Evolutionary conservation across 805 yeast species (phyloP).

Genomic region (Myxozyma monticola): DNA sequence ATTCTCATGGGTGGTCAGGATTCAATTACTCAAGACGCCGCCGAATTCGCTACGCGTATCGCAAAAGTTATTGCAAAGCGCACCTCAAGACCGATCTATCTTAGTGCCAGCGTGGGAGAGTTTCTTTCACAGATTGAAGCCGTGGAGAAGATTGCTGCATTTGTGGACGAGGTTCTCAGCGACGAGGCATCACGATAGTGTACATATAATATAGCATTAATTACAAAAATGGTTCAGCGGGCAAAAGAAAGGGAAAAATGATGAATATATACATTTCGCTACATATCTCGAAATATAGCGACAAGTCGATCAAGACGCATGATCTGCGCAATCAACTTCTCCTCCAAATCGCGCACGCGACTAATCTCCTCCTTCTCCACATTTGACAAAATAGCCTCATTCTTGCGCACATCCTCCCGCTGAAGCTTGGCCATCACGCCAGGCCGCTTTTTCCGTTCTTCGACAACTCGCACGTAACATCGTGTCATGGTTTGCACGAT

Average conservation of each 20-base stretch:
- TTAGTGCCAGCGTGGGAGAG: slow-evolving; percentile 17
- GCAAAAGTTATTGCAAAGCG: slow-evolving; percentile 13
- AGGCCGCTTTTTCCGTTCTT: slow-evolving; percentile 56
- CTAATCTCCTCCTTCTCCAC: slow-evolving; percentile 74
- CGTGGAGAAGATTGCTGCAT: slow-evolving; percentile 9
- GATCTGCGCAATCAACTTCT: slow-evolving; percentile 37
- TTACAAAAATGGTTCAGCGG: too few species aligned
- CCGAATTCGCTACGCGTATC: slow-evolving; percentile 23
- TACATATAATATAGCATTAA: too few species aligned
- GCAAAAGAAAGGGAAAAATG: too few species aligned
- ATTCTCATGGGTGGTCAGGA: slow-evolving; percentile 22
- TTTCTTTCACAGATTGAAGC: slow-evolving; percentile 18
- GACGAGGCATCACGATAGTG: too few species aligned
- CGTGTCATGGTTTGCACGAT: slow-evolving; percentile 52
- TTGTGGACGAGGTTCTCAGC: too few species aligned
- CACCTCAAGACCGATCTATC: slow-evolving; percentile 23
- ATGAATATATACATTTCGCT: background rate
- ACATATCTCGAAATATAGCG: slow-evolving; percentile 40
- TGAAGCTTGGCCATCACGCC: slow-evolving; percentile 75
- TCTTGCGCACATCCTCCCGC: slow-evolving; percentile 86
- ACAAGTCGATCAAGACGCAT: slow-evolving; percentile 41
- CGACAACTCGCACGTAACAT: slow-evolving; percentile 39
- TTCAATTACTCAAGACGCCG: slow-evolving; percentile 10
- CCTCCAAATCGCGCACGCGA: slow-evolving; percentile 45
- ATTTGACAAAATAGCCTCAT: slow-evolving; percentile 66